Evolutionary conservation across 2,329 filamentous ascomycete genomes (phyloP).

Genomic region (Cladophialophora bantiana): DNA sequence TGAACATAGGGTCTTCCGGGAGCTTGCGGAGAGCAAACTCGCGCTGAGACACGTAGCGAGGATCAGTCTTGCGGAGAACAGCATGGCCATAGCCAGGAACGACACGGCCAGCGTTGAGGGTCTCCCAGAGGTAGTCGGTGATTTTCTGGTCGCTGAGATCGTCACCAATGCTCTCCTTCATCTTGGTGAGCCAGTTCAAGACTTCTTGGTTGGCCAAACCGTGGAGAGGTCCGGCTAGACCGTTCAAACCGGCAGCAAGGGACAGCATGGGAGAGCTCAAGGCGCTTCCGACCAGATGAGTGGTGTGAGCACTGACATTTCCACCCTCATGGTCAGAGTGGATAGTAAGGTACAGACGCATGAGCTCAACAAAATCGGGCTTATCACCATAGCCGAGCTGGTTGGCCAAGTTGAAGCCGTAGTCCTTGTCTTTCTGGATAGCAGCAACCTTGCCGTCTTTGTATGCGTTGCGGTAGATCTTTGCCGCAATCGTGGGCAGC

Average conservation of each 20-base stretch:
- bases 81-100: constrained; percentile 98
- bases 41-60: constrained; percentile 97
- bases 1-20: constrained; percentile 98
- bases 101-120: constrained; percentile 92
- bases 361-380: constrained; percentile 95
- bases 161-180: constrained; percentile 93
- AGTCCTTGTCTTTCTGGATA: constrained; percentile 99
- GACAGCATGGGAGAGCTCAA: constrained; percentile 98
- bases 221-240: constrained; percentile 97
- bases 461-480: constrained; percentile 99
- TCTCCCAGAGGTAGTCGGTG: constrained; percentile 98
- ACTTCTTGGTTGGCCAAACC: constrained; percentile 99
- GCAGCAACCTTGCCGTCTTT: constrained; percentile 98
- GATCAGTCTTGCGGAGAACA: constrained; percentile 99
- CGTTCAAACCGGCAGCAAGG: constrained; percentile 93
- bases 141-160: constrained; percentile 96
- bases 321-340: constrained; percentile 99
- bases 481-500: constrained; percentile 95
- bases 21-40: constrained; percentile 94
- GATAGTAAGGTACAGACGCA: constrained; percentile 99
- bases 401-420: constrained; percentile 99
- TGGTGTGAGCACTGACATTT: constrained; percentile 98
- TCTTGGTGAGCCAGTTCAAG: constrained; percentile 97
- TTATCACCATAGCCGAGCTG: constrained; percentile 96
- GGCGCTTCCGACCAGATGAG: constrained; percentile 94